Percentiles rank a stretch among this genome's conserved stretches.
Conservation (phyloP, 306 rosid genomes). For the Quercus agrifolia region DNA sequence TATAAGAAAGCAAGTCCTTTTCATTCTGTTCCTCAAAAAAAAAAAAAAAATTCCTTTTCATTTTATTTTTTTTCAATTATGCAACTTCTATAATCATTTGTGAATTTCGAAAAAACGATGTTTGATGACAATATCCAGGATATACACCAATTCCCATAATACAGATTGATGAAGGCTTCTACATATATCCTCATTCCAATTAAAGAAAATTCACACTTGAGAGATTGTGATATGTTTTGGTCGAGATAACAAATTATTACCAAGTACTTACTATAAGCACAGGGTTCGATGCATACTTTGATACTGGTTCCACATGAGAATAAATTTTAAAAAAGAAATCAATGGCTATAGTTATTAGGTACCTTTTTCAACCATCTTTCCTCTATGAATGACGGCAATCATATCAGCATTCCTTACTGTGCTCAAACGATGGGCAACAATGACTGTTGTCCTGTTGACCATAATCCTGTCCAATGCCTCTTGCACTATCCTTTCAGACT, state of each 20-base stretch:
- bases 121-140: not conserved
- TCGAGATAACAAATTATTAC: not conserved
- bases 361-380: conserved; percentile 68
- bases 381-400: conserved; percentile 63
- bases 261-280: not conserved
- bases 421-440: conserved; percentile 75
- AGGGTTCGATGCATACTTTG: not conserved
- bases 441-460: conserved; percentile 56
- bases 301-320: not conserved
- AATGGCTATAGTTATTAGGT: not conserved
- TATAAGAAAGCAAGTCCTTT: not conserved
- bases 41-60: not conserved
- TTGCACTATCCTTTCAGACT: conserved; percentile 66
- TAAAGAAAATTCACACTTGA: not conserved
- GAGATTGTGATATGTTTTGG: not conserved
- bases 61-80: not conserved
- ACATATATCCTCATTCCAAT: not conserved
- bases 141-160: not conserved
- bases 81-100: not conserved
- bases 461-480: conserved; percentile 65
- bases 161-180: not conserved
- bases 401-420: conserved; percentile 54
- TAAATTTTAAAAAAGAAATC: not conserved
- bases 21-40: too few relatives aligned
- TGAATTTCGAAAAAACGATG: not conserved